Evolutionary conservation across 2,329 filamentous ascomycete genomes (phyloP).

Genomic region (Pleurostoma richardsiae): DNA sequence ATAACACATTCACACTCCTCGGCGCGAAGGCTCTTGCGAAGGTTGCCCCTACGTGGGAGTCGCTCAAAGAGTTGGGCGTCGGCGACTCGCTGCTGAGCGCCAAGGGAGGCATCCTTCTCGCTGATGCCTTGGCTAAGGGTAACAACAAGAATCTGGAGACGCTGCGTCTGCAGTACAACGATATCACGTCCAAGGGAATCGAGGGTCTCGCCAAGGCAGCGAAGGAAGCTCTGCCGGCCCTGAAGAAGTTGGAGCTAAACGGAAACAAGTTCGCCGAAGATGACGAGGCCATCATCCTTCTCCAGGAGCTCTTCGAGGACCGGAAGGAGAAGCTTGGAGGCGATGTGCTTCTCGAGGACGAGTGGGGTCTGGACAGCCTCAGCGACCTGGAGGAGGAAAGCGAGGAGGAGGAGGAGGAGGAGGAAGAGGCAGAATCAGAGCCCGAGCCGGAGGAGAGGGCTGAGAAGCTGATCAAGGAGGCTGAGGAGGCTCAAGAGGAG

Average conservation of each 20-base stretch:
- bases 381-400: conserved; percentile 79
- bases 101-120: conserved; percentile 71
- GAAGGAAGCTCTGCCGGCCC: conserved; percentile 61
- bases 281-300: conserved; percentile 62
- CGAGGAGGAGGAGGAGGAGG: conserved; percentile 63
- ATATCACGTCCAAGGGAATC: conserved; percentile 75
- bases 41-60: conserved; percentile 69
- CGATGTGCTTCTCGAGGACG: conserved; percentile 65
- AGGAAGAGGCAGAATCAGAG: conserved; percentile 59
- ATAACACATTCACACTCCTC: conserved; percentile 88
- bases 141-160: conserved; percentile 76
- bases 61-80: conserved; percentile 77
- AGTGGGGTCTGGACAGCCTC: conserved; percentile 81
- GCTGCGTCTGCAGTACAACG: conserved; percentile 87
- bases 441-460: conserved; percentile 57
- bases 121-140: conserved; percentile 66
- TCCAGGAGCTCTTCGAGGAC: conserved; percentile 68
- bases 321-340: conserved; percentile 72
- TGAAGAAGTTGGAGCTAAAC: conserved; percentile 88
- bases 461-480: conserved; percentile 65
- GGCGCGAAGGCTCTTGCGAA: conserved; percentile 75
- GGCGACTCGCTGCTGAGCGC: conserved; percentile 81
- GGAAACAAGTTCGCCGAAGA: conserved; percentile 93
- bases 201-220: conserved; percentile 66
- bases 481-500: conserved; percentile 67